These are phyloP conservation scores for Paramecium octaurelia DNA, from an alignment of 73 alveolate species.

Conservation along the genomic window DNA sequence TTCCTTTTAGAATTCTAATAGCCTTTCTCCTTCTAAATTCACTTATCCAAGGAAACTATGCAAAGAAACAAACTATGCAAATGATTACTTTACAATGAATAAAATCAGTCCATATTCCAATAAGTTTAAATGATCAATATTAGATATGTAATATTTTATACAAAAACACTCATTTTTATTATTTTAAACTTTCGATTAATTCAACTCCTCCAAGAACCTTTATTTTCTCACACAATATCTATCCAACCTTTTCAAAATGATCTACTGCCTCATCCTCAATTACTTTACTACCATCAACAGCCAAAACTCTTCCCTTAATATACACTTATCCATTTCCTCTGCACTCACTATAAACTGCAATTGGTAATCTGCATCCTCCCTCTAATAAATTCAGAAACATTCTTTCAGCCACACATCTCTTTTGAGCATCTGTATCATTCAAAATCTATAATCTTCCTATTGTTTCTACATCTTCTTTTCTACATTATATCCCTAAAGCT, in stretches of 20 bases:
- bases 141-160: background rate
- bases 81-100: conserved; percentile 56
- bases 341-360: conserved; percentile 68
- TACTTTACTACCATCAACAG: background rate
- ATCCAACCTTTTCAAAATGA: background rate
- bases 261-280: background rate
- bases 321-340: background rate
- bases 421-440: conserved; percentile 61
- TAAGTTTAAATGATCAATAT: conserved; percentile 43
- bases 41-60: conserved; percentile 58
- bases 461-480: conserved; percentile 62
- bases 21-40: conserved; percentile 25
- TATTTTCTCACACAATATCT: background rate
- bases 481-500: conserved; percentile 73
- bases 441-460: conserved; percentile 13
- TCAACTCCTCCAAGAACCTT: background rate
- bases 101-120: conserved; percentile 56
- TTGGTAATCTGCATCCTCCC: conserved; percentile 84
- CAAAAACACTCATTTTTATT: background rate
- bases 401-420: conserved; percentile 72
- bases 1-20: background rate
- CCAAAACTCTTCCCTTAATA: conserved; percentile 11
- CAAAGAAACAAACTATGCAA: conserved; percentile 61
- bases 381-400: conserved; percentile 66
- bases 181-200: background rate